Conservation (phyloP, 2,329 filamentous ascomycete genomes). For the Sarocladium oryzae region DNA sequence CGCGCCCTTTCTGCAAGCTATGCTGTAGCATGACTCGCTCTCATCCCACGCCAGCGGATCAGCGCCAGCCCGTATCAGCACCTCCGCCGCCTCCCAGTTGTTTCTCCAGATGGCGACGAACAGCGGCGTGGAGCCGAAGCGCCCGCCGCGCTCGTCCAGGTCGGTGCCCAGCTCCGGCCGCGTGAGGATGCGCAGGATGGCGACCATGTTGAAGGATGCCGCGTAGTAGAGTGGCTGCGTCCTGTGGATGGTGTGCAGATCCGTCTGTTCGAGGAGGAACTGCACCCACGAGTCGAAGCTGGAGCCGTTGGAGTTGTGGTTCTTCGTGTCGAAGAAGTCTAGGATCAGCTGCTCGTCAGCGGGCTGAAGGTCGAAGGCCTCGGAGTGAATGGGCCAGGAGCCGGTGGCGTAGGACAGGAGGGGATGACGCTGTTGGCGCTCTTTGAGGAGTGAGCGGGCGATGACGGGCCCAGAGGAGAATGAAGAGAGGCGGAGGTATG, state of each 20-base stretch:
- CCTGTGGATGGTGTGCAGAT: constrained; percentile 10
- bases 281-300: constrained; percentile 20
- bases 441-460: background rate
- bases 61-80: constrained; percentile 19
- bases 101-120: constrained; percentile 16
- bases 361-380: constrained; percentile 10
- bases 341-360: constrained; percentile 16
- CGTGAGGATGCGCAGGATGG: constrained; percentile 15
- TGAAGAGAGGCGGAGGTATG: constrained; percentile 14
- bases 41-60: constrained; percentile 12
- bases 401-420: constrained; percentile 14
- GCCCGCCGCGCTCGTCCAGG: constrained; percentile 15
- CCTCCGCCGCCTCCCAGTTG: constrained; percentile 15
- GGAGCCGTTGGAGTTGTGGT: constrained; percentile 11
- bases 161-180: constrained; percentile 14
- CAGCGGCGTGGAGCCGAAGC: constrained; percentile 17
- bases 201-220: constrained; percentile 20
- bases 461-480: constrained; percentile 15
- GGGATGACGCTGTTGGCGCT: constrained; percentile 12
- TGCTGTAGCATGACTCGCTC: background rate
- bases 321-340: constrained; percentile 17
- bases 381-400: constrained; percentile 19
- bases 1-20: background rate
- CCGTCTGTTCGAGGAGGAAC: constrained; percentile 12
- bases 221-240: constrained; percentile 20